Conservation (phyloP, 495 filamentous ascomycete genomes). For the Friedmanniomyces endolithicus region DNA sequence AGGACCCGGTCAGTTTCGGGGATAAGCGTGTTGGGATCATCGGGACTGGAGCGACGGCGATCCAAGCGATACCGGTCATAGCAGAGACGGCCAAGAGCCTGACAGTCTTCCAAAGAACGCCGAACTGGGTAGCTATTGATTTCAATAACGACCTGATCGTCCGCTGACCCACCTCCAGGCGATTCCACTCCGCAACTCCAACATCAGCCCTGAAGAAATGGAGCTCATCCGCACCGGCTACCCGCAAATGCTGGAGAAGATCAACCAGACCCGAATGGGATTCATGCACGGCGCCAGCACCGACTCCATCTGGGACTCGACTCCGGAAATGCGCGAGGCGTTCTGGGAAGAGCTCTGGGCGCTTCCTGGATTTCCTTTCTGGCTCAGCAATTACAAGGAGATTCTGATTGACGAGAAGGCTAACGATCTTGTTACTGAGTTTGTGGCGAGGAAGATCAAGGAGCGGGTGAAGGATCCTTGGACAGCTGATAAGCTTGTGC, state of each 20-base stretch:
- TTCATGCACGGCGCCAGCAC: conserved; percentile 4
- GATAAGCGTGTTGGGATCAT: conserved; percentile 14
- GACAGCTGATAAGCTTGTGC: conserved; percentile 12
- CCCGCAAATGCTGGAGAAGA: conserved; percentile 12
- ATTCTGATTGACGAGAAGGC: conserved; percentile 11
- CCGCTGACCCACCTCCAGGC: neutral
- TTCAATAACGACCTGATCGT: no score
- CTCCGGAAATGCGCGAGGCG: conserved; percentile 1
- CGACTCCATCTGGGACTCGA: neutral
- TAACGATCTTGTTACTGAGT: conserved; percentile 10
- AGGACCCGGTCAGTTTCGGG: conserved; percentile 21
- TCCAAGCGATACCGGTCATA: conserved; percentile 18
- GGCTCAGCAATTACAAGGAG: conserved; percentile 10
- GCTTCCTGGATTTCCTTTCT: conserved; percentile 6
- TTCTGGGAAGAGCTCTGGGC: conserved; percentile 11
- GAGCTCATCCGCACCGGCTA: conserved; percentile 30
- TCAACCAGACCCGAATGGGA: neutral
- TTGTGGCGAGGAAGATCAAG: conserved; percentile 12
- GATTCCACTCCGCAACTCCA: conserved; percentile 9
- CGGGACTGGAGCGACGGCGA: conserved; percentile 13
- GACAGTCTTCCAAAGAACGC: conserved; percentile 18
- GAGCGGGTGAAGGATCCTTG: conserved; percentile 12
- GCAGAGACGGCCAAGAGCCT: conserved; percentile 10
- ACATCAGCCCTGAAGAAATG: conserved; percentile 8
- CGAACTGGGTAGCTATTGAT: conserved; percentile 2